A percentile compares a stretch with the other conserved stretches of the same genome.
phyloP scores from a whole-genome alignment of 768 basidiomycete genomes.

The Paxillus rubicundulus region DNA sequence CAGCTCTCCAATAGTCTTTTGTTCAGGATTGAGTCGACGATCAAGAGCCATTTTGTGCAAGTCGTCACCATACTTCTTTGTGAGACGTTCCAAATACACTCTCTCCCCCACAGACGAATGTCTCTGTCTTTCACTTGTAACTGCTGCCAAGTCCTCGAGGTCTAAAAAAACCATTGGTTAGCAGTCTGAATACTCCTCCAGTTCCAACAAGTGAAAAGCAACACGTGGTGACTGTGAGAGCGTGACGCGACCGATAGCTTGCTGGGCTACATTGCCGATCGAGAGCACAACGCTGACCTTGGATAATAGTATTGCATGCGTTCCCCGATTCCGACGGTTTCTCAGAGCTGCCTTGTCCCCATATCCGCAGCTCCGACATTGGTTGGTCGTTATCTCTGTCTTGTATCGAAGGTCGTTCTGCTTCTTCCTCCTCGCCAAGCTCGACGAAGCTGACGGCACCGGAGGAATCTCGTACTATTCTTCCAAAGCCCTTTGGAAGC shows the following conservation, averaged over 20 bases:
- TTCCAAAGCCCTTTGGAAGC: slow-evolving; percentile 68
- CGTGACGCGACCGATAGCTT: not conserved
- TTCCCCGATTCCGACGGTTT: not conserved
- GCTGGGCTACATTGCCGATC: not conserved
- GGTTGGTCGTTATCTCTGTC: slow-evolving; percentile 43
- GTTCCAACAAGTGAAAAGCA: not conserved
- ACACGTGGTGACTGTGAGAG: not conserved
- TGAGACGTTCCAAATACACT: slow-evolving; percentile 61
- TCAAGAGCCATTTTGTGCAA: slow-evolving; percentile 77
- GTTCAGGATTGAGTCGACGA: slow-evolving; percentile 73
- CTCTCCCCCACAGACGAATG: slow-evolving; percentile 69
- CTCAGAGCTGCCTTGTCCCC: slow-evolving; percentile 12
- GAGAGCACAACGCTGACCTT: slow-evolving; percentile 33
- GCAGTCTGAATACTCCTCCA: not conserved
- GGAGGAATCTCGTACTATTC: slow-evolving; percentile 75
- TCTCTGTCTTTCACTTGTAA: slow-evolving; percentile 48
- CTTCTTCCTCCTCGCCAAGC: slow-evolving; percentile 51
- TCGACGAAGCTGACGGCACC: slow-evolving; percentile 76
- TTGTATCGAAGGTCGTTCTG: slow-evolving; percentile 15
- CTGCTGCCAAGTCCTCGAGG: slow-evolving; percentile 60
- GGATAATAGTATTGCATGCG: slow-evolving; percentile 6
- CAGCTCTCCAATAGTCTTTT: slow-evolving; percentile 82
- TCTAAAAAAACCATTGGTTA: slow-evolving; percentile 38
- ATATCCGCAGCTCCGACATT: slow-evolving; percentile 16
- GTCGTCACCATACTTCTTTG: slow-evolving; percentile 69